A percentile compares a stretch with the other conserved stretches of the same genome.
Evolutionary conservation across 208 protist genomes (phyloP).

Genomic region (Acanthamoeba divionensis): DNA sequence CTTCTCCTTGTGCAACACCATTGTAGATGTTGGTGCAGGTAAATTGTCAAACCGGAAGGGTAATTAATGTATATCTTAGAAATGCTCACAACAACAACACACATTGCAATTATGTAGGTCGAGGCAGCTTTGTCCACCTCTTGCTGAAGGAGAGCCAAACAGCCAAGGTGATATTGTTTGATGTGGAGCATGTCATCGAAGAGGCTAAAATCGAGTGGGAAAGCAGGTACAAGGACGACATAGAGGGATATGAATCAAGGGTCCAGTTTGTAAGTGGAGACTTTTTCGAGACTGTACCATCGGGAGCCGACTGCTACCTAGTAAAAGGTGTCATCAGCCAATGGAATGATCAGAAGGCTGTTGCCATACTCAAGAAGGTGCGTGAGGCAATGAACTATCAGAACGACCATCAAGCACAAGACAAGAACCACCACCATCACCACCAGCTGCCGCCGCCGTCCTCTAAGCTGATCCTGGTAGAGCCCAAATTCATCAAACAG

Average conservation of each 20-base stretch:
- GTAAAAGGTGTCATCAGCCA: slow-evolving; percentile 24
- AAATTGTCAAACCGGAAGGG: background rate
- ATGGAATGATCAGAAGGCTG: background rate
- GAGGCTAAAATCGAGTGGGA: background rate
- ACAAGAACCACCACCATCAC: background rate
- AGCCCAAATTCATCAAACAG: slow-evolving; percentile 35
- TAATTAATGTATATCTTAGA: background rate
- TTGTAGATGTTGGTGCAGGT: background rate
- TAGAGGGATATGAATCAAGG: background rate
- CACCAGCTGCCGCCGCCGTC: background rate
- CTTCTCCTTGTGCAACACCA: background rate
- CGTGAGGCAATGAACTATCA: background rate
- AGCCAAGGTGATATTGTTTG: background rate
- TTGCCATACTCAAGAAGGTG: background rate
- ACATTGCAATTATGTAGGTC: background rate
- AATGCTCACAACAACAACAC: background rate
- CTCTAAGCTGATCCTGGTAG: background rate
- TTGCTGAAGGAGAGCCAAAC: background rate
- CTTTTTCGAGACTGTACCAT: background rate
- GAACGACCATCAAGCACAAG: background rate
- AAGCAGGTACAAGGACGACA: background rate
- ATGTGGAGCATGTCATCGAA: slow-evolving; percentile 26
- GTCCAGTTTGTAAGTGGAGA: background rate
- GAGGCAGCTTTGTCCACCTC: background rate
- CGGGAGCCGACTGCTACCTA: slow-evolving; percentile 12